Percentiles rank a stretch among this genome's conserved stretches.
Conservation (phyloP, 2,329 filamentous ascomycete species). For the Phaeoacremonium minimum region DNA sequence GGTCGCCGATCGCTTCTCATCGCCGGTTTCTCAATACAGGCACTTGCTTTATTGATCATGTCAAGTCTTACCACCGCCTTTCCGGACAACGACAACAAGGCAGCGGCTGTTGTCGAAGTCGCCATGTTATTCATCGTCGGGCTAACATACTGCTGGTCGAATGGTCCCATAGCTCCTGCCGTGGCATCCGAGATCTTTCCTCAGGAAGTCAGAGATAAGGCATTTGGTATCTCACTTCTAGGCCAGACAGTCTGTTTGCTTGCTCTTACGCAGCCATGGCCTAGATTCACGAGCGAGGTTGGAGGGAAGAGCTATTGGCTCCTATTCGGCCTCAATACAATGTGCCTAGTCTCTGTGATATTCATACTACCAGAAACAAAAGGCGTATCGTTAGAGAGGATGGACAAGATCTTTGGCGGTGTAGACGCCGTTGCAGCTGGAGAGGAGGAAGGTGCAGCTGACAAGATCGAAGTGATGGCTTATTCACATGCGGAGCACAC, state of each 20-base stretch:
- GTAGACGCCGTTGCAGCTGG: constrained; percentile 29
- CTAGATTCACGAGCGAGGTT: constrained; percentile 28
- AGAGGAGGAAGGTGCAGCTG: constrained; percentile 20
- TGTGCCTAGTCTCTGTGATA: constrained; percentile 22
- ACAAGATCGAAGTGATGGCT: constrained; percentile 17
- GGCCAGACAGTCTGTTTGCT: constrained; percentile 32
- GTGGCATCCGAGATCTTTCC: constrained; percentile 34
- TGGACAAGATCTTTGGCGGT: constrained; percentile 28
- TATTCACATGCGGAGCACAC: constrained; percentile 3
- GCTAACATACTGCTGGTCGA: constrained; percentile 33
- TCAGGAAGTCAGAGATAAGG: constrained; percentile 33
- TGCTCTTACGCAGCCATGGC: constrained; percentile 33
- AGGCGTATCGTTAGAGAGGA: constrained; percentile 24
- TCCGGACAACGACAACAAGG: constrained; percentile 27
- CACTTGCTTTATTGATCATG: constrained; percentile 27
- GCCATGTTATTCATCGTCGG: constrained; percentile 37
- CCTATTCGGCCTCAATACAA: constrained; percentile 29
- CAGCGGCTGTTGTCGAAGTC: constrained; percentile 31
- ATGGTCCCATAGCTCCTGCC: constrained; percentile 29
- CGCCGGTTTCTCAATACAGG: constrained; percentile 29
- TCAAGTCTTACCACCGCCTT: constrained; percentile 30
- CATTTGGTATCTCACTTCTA: constrained; percentile 24
- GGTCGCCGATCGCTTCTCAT: constrained; percentile 27
- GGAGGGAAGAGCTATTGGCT: constrained; percentile 32
- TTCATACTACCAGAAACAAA: constrained; percentile 29